Evolutionary conservation across 164 flowering plant genomes (phyloP), one percentile per base, ranked within the genome.

Genomic region (Vitis amurensis): DNA sequence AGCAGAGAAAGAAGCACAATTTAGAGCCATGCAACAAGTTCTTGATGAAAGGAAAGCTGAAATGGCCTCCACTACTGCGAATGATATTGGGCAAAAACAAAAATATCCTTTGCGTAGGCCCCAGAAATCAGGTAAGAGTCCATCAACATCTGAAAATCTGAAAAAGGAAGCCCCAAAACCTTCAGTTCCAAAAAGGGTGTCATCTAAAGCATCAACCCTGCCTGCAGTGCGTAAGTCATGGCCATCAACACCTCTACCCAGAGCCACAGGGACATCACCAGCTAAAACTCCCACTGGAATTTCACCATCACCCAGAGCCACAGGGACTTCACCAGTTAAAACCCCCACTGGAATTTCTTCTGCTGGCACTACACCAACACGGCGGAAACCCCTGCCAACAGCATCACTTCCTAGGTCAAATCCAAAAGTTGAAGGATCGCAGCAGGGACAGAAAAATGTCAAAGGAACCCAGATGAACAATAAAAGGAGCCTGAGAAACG

Each of bases 171-270:
- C 75, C 59, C 57, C 83, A 31, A 88, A 82, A 73, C 80, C 91
- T 70, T 78, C 79, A 55, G 71, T 68, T 68, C 23, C 69, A 50
- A 89, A 74, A 76, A 91, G 84, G 74, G 76, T 67, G 59, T 55
- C 82, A n/a, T 67, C 89, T 12, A 90, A 78, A 74, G 50, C 90
- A 50, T 79, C 91, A 47, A 49, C 94, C 59, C 53, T 86, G 69
- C 89, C 97, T 71, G 83, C 88, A 51, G 80, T 86, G 9, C 90
- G 94, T 37, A 88, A 83, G 66, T 91, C 98, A 16, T 88, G 91
- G 93, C 91, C 94, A 62, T 82, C 94, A 14, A 66, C 85, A 10
- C 88, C 97, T 71, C 76, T 83, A 49, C 78, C 81, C 10, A 88
- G 85, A 80, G 29, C 78, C 9, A 47, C 78, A 56, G 83, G 79